Percentiles rank a stretch among this genome's conserved stretches.
Conservation (phyloP, 441 rosid species). For the Capsella rubella region DNA sequence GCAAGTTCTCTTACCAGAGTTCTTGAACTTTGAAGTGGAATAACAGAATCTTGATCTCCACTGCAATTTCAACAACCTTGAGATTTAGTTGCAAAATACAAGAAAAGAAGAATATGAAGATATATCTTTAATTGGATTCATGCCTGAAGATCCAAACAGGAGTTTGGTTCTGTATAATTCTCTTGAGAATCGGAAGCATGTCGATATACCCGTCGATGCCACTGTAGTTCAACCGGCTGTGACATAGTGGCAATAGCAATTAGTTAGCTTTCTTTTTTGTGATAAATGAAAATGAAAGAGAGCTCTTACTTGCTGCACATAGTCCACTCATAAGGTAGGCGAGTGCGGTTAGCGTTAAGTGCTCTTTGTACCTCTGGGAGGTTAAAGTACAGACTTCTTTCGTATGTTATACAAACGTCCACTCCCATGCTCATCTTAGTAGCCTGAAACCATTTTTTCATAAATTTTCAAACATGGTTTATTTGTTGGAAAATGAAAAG, state of each 20-base stretch:
- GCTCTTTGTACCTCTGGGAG: slow-evolving; percentile 87
- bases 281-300: not conserved
- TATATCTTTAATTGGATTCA: not conserved
- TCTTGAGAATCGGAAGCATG: slow-evolving; percentile 77
- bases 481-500: not conserved
- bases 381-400: slow-evolving; percentile 74
- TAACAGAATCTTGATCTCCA: slow-evolving; percentile 86
- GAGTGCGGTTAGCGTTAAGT: slow-evolving; percentile 80
- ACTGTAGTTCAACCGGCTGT: slow-evolving; percentile 64
- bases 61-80: slow-evolving; percentile 42
- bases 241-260: not conserved
- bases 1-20: slow-evolving; percentile 79
- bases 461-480: not conserved
- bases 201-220: slow-evolving; percentile 57
- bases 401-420: slow-evolving; percentile 76
- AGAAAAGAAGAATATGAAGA: not conserved
- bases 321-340: slow-evolving; percentile 65
- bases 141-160: slow-evolving; percentile 89
- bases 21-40: slow-evolving; percentile 78
- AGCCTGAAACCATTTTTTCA: slow-evolving; percentile 24
- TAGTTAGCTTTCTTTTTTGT: not conserved
- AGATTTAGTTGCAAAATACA: not conserved
- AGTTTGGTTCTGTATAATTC: slow-evolving; percentile 58
- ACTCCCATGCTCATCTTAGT: slow-evolving; percentile 75
- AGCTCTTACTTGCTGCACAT: slow-evolving; percentile 68